Conservation (phyloP, 768 basidiomycete genomes). For the Leccinum sublutescens region DNA sequence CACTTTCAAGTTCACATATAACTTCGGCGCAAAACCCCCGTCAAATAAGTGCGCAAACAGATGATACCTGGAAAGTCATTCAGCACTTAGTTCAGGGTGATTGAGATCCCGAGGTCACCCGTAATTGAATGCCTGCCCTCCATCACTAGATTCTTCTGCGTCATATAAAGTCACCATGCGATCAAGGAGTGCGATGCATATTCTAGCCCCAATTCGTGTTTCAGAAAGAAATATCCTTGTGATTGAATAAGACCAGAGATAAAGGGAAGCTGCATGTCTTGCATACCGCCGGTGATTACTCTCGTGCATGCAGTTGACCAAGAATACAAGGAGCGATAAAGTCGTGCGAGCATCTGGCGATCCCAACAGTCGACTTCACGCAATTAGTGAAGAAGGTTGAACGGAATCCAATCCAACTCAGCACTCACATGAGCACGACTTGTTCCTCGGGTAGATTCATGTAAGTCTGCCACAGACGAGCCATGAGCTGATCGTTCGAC, state of each 20-base stretch:
- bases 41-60: slow-evolving; percentile 66
- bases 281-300: slow-evolving; percentile 57
- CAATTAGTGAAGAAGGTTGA: slow-evolving; percentile 8
- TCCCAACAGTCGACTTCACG: slow-evolving; percentile 53
- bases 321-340: slow-evolving; percentile 62
- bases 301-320: slow-evolving; percentile 68
- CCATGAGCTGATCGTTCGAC: slow-evolving; percentile 56
- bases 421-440: slow-evolving; percentile 68
- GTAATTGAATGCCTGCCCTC: slow-evolving; percentile 70
- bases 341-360: slow-evolving; percentile 64
- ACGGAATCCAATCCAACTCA: slow-evolving; percentile 2
- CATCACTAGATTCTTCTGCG: slow-evolving; percentile 60
- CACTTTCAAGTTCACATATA: slow-evolving; percentile 64
- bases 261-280: slow-evolving; percentile 7
- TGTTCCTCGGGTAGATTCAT: slow-evolving; percentile 70
- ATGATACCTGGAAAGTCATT: slow-evolving; percentile 48
- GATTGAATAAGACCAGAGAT: slow-evolving; percentile 1
- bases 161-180: slow-evolving; percentile 71
- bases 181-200: slow-evolving; percentile 70
- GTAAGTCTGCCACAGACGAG: slow-evolving; percentile 62
- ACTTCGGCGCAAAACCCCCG: slow-evolving; percentile 50
- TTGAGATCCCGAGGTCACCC: slow-evolving; percentile 45
- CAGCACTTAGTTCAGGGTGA: slow-evolving; percentile 6
- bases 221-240: slow-evolving; percentile 48
- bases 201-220: slow-evolving; percentile 55